Evolutionary conservation across 345 rosid genomes (phyloP).

Genomic region (Orychophragmus violaceus): DNA sequence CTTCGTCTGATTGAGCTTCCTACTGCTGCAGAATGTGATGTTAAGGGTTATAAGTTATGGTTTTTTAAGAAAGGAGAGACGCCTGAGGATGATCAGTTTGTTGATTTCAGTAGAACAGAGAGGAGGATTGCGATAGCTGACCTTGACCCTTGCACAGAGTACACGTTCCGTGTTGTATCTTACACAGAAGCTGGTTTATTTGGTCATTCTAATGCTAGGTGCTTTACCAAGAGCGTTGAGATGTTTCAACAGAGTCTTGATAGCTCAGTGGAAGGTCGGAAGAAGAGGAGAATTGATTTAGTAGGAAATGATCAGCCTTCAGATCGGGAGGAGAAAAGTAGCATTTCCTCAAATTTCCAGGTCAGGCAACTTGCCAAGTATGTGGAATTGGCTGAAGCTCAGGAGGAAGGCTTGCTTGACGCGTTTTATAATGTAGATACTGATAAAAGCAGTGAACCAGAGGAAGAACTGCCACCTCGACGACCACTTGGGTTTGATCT

Average conservation of each 20-base stretch:
- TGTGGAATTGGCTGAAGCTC: slow-evolving; percentile 63
- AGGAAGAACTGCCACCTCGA: slow-evolving; percentile 37
- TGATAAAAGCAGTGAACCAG: slow-evolving; percentile 51
- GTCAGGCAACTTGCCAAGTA: slow-evolving; percentile 69
- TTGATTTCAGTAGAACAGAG: slow-evolving; percentile 56
- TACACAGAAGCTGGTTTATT: slow-evolving; percentile 28
- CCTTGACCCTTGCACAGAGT: slow-evolving; percentile 84
- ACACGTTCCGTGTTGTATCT: slow-evolving; percentile 36
- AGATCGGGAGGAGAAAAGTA: slow-evolving; percentile 32
- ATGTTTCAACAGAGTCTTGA: slow-evolving; percentile 43
- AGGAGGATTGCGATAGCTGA: slow-evolving; percentile 75
- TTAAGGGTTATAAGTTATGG: slow-evolving; percentile 94
- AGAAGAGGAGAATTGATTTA: slow-evolving; percentile 30
- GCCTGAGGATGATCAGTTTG: slow-evolving; percentile 45
- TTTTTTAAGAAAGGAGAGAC: slow-evolving; percentile 67
- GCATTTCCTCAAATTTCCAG: slow-evolving; percentile 47
- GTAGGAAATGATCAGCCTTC: slow-evolving; percentile 35
- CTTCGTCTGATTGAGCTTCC: slow-evolving; percentile 64
- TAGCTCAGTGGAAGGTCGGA: slow-evolving; percentile 30
- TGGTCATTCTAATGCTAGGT: slow-evolving; percentile 29
- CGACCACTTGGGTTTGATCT: slow-evolving; percentile 62
- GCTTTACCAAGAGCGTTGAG: slow-evolving; percentile 33
- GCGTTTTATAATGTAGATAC: slow-evolving; percentile 55
- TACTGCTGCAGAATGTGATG: slow-evolving; percentile 33
- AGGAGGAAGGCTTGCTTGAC: slow-evolving; percentile 62